Conservation (phyloP, 108 stramenopile genomes). For the Nitzschia sp. region DNA sequence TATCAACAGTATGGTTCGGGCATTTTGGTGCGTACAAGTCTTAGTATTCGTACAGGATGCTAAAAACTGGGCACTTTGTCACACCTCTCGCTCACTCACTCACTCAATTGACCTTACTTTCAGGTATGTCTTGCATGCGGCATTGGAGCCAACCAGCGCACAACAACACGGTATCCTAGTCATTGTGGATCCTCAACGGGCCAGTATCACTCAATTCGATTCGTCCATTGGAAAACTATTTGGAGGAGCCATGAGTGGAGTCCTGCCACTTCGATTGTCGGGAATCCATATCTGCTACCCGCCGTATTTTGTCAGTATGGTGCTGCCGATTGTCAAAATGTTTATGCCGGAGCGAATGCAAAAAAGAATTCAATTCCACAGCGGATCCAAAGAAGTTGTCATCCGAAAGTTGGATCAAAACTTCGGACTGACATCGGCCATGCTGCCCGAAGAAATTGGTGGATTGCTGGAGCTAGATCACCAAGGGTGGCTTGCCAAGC, state of each 20-base stretch:
- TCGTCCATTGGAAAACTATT: conserved; percentile 38
- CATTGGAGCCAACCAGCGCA: conserved; percentile 33
- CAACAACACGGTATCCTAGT: conserved; percentile 54
- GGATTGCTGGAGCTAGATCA: conserved; percentile 1
- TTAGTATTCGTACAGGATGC: too few relatives aligned
- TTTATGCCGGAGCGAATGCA: conserved; percentile 52
- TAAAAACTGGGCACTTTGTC: too few relatives aligned
- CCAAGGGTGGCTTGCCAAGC: conserved; percentile 5
- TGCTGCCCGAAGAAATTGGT: conserved; percentile 16
- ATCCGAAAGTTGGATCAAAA: conserved; percentile 31
- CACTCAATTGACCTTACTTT: too few relatives aligned
- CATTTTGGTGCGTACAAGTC: too few relatives aligned
- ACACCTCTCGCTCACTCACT: too few relatives aligned
- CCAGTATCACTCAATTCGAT: conserved; percentile 47
- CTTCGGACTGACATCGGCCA: neutral
- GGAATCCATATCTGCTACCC: conserved; percentile 65
- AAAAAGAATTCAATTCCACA: conserved; percentile 55
- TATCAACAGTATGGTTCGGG: conserved; percentile 43
- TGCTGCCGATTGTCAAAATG: conserved; percentile 60
- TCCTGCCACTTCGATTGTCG: conserved; percentile 50
- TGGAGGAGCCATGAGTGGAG: conserved; percentile 41
- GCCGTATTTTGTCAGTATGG: conserved; percentile 46
- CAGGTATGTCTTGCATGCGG: conserved; percentile 47
- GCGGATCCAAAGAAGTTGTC: conserved; percentile 44
- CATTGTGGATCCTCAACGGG: conserved; percentile 35